phyloP scores from a whole-genome alignment of 108 stramenopile genomes.

The Aurantiochytrium sp. region DNA sequence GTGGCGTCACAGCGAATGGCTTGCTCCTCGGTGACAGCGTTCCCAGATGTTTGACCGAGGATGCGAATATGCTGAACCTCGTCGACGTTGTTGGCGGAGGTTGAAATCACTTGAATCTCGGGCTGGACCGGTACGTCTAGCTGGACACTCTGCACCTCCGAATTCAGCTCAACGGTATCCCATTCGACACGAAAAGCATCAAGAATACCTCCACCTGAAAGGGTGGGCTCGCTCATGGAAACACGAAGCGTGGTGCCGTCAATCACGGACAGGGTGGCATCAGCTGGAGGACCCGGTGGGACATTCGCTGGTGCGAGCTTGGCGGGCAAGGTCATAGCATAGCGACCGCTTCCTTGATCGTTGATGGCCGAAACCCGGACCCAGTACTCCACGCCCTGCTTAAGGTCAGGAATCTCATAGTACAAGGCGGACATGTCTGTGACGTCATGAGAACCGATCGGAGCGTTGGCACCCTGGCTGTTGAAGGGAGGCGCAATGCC shows the following conservation, averaged over 20 bases:
- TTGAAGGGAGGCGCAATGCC: constrained; percentile 44
- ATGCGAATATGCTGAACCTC: constrained; percentile 60
- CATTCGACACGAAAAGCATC: constrained; percentile 64
- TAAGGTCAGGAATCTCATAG: constrained; percentile 36
- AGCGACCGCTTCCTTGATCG: constrained; percentile 52
- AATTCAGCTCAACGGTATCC: constrained; percentile 50
- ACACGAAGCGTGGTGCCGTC: constrained; percentile 56
- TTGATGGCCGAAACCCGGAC: constrained; percentile 62
- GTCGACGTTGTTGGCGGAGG: constrained; percentile 36
- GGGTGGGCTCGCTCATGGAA: constrained; percentile 44
- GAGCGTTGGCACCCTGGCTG: constrained; percentile 26
- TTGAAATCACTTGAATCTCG: constrained; percentile 45
- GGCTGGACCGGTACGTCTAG: constrained; percentile 36
- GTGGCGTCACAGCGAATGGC: constrained; percentile 60
- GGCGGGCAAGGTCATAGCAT: constrained; percentile 48
- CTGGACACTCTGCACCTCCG: constrained; percentile 51
- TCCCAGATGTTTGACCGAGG: constrained; percentile 24
- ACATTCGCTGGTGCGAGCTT: constrained; percentile 57
- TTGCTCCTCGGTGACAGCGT: constrained; percentile 34
- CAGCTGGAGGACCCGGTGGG: constrained; percentile 48
- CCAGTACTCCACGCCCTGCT: constrained; percentile 63
- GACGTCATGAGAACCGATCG: constrained; percentile 49
- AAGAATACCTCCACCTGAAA: constrained; percentile 53
- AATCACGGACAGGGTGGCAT: constrained; percentile 41
- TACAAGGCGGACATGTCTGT: constrained; percentile 42